These are phyloP conservation scores for Fusarium sulawesiense DNA, from an alignment of 2,329 filamentous ascomycete genomes.

Conservation along the genomic window DNA sequence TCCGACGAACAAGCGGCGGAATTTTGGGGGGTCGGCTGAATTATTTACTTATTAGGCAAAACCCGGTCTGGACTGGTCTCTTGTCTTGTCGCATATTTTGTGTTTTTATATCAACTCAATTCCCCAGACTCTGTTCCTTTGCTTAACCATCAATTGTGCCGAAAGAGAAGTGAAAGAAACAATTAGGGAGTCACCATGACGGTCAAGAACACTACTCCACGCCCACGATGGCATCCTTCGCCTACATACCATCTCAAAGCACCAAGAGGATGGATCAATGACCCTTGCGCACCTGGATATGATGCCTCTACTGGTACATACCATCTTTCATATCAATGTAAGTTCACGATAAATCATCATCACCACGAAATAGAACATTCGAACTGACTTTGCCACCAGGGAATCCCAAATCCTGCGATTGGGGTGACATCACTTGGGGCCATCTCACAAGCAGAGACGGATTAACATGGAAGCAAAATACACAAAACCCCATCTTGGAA, in stretches of 20 bases:
- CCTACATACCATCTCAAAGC: constrained; percentile 42
- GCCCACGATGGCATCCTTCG: constrained; percentile 30
- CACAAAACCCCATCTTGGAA: constrained; percentile 49
- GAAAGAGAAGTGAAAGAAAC: neutral
- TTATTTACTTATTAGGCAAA: constrained; percentile 38
- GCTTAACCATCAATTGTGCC: accelerated
- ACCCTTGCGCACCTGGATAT: constrained; percentile 41
- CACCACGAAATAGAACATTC: neutral
- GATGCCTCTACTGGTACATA: constrained; percentile 39
- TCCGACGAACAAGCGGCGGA: constrained; percentile 26
- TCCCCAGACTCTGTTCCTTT: neutral
- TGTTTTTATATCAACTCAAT: neutral
- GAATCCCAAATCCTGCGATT: constrained; percentile 53
- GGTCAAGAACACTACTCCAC: constrained; percentile 8
- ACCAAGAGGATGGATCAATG: constrained; percentile 41
- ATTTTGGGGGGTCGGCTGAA: constrained; percentile 32
- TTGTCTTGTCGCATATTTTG: neutral
- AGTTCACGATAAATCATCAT: neutral
- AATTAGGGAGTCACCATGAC: constrained; percentile 10
- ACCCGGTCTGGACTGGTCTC: constrained; percentile 1
- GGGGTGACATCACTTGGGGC: constrained; percentile 60
- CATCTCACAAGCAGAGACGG: constrained; percentile 59
- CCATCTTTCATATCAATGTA: constrained; percentile 44
- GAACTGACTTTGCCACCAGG: constrained; percentile 28
- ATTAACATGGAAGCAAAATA: constrained; percentile 57